These are phyloP conservation scores for Phytophthora tubulina DNA, from an alignment of 352 stramenopile species.

Conservation along the genomic window DNA sequence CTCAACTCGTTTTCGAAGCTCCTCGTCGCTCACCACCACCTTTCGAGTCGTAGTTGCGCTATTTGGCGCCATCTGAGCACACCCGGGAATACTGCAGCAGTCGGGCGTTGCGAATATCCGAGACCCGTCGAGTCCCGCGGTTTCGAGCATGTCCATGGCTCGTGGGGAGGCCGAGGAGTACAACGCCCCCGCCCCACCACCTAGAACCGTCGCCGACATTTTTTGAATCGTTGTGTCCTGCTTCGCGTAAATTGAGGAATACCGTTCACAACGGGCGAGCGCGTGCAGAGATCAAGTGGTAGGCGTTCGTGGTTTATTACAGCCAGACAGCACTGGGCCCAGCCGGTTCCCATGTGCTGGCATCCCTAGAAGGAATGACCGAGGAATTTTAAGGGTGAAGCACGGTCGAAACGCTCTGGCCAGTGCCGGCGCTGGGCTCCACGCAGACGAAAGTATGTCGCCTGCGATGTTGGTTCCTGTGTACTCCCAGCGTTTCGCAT, in stretches of 20 bases:
- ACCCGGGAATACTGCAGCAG: slow-evolving; percentile 21
- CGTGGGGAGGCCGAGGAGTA: slow-evolving; percentile 27
- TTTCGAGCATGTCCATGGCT: slow-evolving; percentile 42
- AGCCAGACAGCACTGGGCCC: slow-evolving; percentile 3
- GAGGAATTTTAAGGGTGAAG: slow-evolving; percentile 38
- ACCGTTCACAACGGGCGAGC: background rate
- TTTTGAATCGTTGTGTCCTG: slow-evolving; percentile 9
- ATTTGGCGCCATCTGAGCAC: slow-evolving; percentile 17
- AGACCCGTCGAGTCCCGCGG: slow-evolving; percentile 24
- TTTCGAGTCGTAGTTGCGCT: slow-evolving; percentile 11
- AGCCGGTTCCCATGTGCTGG: slow-evolving; percentile 8
- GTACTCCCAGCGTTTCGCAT: slow-evolving; percentile 6
- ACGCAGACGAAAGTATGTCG: slow-evolving; percentile 16
- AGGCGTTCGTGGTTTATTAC: slow-evolving; percentile 10
- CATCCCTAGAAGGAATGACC: slow-evolving; percentile 35
- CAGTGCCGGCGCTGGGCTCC: slow-evolving; percentile 19
- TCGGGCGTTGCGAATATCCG: slow-evolving; percentile 21
- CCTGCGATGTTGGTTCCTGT: background rate
- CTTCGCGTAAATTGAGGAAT: slow-evolving; percentile 37
- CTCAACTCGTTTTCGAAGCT: slow-evolving; percentile 42
- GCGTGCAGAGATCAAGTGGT: slow-evolving; percentile 5
- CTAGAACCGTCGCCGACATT: slow-evolving; percentile 22
- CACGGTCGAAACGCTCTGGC: slow-evolving; percentile 30
- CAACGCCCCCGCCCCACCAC: slow-evolving; percentile 3
- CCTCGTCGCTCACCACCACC: slow-evolving; percentile 40